Evolutionary conservation across 2,329 filamentous ascomycete species (phyloP).

Genomic region (Fusarium nelsonii): DNA sequence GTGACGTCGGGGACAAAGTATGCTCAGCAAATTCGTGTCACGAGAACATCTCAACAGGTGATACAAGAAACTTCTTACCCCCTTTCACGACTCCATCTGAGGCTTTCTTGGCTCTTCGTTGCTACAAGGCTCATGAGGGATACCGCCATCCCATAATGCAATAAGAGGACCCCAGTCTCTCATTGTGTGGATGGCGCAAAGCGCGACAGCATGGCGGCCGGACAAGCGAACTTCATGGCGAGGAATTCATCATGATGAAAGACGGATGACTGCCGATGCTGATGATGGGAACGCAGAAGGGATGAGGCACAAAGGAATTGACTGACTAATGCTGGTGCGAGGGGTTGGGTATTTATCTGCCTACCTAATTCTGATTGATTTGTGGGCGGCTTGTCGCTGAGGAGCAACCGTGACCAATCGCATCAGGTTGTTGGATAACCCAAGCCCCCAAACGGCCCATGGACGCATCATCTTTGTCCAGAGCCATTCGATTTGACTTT

Average conservation of each 20-base stretch:
- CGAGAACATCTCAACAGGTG: neutral
- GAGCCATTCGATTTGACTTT: conserved; percentile 10
- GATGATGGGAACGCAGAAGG: neutral
- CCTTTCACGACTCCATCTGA: neutral
- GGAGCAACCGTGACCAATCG: conserved; percentile 24
- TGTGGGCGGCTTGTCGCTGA: conserved; percentile 13
- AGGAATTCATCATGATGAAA: neutral
- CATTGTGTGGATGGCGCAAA: neutral
- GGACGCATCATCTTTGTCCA: neutral
- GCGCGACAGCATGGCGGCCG: neutral
- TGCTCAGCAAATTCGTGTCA: neutral
- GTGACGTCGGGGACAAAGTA: neutral
- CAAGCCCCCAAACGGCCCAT: conserved; percentile 7
- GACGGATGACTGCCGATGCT: neutral
- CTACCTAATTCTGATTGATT: conserved; percentile 10
- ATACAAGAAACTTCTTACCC: neutral
- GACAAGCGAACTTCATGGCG: neutral
- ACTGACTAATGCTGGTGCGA: conserved; percentile 18
- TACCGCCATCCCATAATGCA: neutral
- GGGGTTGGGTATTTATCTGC: conserved; percentile 30
- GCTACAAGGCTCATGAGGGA: neutral
- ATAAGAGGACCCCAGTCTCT: neutral
- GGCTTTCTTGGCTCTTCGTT: neutral
- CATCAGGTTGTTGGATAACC: neutral
- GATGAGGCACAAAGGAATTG: conserved; percentile 25